Conservation (phyloP, 306 rosid genomes). For the Pterocarpus macrocarpus region DNA sequence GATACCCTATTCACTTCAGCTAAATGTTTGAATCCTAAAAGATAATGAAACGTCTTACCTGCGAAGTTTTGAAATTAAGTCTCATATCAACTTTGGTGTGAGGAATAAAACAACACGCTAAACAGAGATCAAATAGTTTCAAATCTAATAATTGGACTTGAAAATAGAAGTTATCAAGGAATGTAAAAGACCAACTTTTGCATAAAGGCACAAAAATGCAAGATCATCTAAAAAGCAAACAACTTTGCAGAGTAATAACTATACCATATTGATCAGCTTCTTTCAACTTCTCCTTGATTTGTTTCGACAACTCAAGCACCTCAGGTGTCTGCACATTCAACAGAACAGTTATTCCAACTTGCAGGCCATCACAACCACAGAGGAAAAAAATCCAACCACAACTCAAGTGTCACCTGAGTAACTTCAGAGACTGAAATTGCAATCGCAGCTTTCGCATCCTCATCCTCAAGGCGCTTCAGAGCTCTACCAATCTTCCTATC, state of each 20-base stretch:
- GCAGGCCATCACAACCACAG: not conserved
- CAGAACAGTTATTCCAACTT: constrained; percentile 4
- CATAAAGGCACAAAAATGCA: not conserved
- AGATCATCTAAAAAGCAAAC: not conserved
- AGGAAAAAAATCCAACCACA: not conserved
- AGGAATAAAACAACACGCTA: constrained; percentile 9
- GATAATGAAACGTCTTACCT: not conserved
- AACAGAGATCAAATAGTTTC: not conserved
- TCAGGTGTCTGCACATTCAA: constrained; percentile 79
- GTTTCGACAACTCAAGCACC: constrained; percentile 78
- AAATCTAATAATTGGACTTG: constrained; percentile 5
- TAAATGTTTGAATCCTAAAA: not conserved
- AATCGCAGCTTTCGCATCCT: constrained; percentile 97
- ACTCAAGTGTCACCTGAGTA: constrained; percentile 70
- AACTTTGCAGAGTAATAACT: constrained; percentile 1
- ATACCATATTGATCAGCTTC: constrained; percentile 93
- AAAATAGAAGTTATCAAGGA: not conserved
- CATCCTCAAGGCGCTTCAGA: constrained; percentile 95
- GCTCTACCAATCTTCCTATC: constrained; percentile 95
- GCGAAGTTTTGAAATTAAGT: not conserved
- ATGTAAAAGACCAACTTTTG: constrained; percentile 2
- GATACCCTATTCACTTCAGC: not conserved
- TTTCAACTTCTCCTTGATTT: constrained; percentile 87
- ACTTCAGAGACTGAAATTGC: constrained; percentile 98
- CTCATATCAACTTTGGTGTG: not conserved